A percentile compares a stretch with the other conserved stretches of the same genome.
phyloP scores from a whole-genome alignment of 176 grass and related monocot species.

The Hsuehochloa calcarea region DNA sequence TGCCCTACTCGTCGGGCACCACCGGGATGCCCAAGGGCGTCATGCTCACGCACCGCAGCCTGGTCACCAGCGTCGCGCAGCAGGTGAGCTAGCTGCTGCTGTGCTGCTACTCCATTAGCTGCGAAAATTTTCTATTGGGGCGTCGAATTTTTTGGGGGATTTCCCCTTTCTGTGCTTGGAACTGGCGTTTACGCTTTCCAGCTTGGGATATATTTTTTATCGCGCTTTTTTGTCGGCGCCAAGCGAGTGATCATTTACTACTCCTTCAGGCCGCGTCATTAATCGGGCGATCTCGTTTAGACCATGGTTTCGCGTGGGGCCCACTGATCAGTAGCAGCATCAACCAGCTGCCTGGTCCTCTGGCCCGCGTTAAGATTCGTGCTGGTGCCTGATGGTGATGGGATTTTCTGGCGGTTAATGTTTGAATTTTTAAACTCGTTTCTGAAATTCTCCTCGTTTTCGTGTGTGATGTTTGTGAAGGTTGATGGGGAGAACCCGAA shows the following conservation, averaged over 20 bases:
- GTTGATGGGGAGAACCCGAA: slow-evolving; percentile 85
- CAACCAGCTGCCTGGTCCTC: neutral
- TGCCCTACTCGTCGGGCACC: slow-evolving; percentile 84
- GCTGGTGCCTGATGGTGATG: neutral
- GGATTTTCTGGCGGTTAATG: neutral
- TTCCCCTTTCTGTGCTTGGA: neutral
- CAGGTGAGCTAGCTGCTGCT: slow-evolving; percentile 42
- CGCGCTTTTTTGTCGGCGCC: slow-evolving; percentile 41
- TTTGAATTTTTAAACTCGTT: neutral
- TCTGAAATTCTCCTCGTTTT: neutral
- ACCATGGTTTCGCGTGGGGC: neutral
- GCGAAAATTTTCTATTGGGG: neutral
- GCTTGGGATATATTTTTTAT: neutral
- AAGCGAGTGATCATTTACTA: slow-evolving; percentile 20
- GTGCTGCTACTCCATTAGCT: neutral
- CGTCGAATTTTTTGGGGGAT: neutral
- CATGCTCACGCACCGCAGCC: slow-evolving; percentile 94
- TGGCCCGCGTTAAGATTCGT: slow-evolving; percentile 37
- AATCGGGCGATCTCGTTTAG: neutral
- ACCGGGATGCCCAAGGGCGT: slow-evolving; percentile 87
- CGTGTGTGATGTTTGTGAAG: neutral
- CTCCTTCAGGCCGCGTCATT: neutral
- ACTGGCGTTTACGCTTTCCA: slow-evolving; percentile 14
- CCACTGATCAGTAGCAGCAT: slow-evolving; percentile 26
- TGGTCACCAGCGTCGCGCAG: slow-evolving; percentile 91